A percentile compares a stretch with the other conserved stretches of the same genome.
Conservation (phyloP, 306 rosid genomes). For the Notholithocarpus densiflorus region DNA sequence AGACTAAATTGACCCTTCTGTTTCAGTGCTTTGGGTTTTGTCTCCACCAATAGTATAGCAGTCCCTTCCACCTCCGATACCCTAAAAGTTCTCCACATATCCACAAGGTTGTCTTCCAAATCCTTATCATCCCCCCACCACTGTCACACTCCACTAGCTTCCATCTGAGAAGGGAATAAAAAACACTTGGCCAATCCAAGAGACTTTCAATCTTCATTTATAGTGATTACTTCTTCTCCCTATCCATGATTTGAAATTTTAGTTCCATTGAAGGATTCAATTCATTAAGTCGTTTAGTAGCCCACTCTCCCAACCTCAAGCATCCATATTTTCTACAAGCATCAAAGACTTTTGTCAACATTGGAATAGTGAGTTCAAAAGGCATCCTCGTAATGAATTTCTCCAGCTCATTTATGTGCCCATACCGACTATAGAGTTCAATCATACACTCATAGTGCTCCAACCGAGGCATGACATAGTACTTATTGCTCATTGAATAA, state of each 20-base stretch:
- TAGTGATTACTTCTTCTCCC: neutral
- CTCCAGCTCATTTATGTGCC: slow-evolving; percentile 65
- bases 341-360: slow-evolving; percentile 46
- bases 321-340: slow-evolving; percentile 47
- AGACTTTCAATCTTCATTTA: neutral
- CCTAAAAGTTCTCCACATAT: too few species aligned
- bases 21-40: too few species aligned
- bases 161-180: too few species aligned
- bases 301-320: slow-evolving; percentile 49
- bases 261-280: slow-evolving; percentile 26
- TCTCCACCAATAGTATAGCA: too few species aligned
- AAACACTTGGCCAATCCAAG: too few species aligned
- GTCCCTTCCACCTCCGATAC: too few species aligned
- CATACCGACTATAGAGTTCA: slow-evolving; percentile 57
- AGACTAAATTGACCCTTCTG: too few species aligned
- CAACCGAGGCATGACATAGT: slow-evolving; percentile 48
- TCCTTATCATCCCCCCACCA: too few species aligned
- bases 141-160: too few species aligned
- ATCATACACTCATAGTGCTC: slow-evolving; percentile 78
- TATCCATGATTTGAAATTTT: neutral
- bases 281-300: slow-evolving; percentile 34
- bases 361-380: slow-evolving; percentile 61
- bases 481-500: slow-evolving; percentile 54
- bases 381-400: slow-evolving; percentile 53
- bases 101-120: too few species aligned